phyloP scores from a whole-genome alignment of 371 early-diverging fungal genomes.

The Mortierella sp. region DNA sequence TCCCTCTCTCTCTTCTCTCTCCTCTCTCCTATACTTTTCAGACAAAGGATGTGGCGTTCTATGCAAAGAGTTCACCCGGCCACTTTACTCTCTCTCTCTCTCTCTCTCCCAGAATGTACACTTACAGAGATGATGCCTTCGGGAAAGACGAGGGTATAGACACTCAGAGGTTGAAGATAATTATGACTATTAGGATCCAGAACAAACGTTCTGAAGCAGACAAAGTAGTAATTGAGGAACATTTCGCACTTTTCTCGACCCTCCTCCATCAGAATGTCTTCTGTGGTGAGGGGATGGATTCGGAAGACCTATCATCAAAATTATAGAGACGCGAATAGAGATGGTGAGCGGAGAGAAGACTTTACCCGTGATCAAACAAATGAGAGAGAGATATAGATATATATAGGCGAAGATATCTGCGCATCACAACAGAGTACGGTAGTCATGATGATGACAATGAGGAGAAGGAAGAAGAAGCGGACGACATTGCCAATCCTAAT shows the following conservation, averaged over 20 bases:
- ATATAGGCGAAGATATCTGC: no score
- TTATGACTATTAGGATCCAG: slow-evolving; percentile 72
- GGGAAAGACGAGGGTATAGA: slow-evolving; percentile 85
- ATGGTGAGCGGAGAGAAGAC: neutral
- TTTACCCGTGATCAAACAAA: neutral
- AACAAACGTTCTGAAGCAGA: slow-evolving; percentile 85
- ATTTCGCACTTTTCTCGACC: slow-evolving; percentile 94
- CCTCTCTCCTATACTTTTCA: neutral
- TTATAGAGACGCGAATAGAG: neutral
- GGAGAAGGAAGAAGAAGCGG: no score
- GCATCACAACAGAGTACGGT: no score
- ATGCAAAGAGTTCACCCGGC: neutral
- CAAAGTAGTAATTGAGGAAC: slow-evolving; percentile 92
- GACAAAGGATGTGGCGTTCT: neutral
- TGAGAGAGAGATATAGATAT: neutral
- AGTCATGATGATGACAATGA: no score
- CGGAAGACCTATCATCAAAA: slow-evolving; percentile 58
- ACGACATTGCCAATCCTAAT: neutral
- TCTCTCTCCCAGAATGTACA: neutral
- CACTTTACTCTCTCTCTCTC: no score
- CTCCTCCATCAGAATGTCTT: slow-evolving; percentile 93
- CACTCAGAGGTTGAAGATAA: slow-evolving; percentile 82
- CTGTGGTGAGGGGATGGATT: slow-evolving; percentile 89
- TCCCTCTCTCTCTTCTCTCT: no score
- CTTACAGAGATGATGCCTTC: slow-evolving; percentile 70